Conservation (phyloP, 1,284 basidiomycete species). For the Fistulinella cinereoalba region DNA sequence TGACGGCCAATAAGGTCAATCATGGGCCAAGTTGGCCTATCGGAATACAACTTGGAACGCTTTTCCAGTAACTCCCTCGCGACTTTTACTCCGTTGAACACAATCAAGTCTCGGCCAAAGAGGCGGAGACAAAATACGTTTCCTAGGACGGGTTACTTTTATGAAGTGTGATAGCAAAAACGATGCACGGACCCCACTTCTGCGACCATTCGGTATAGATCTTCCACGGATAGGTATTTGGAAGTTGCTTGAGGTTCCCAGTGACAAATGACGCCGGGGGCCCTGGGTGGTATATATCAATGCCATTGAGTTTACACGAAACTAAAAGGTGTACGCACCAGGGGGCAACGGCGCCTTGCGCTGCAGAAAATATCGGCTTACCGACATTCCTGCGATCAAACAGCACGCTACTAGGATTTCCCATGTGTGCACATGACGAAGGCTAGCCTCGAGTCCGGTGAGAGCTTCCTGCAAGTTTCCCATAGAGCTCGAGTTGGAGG, state of each 20-base stretch:
- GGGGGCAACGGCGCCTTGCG: constrained; percentile 1
- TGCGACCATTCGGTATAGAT: constrained; percentile 11
- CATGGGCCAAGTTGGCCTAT: constrained; percentile 30
- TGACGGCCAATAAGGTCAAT: constrained; percentile 34
- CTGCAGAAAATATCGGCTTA: not conserved
- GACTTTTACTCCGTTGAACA: constrained; percentile 34
- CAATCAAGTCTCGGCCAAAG: constrained; percentile 34
- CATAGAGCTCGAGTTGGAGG: not conserved
- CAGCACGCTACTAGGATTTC: not conserved
- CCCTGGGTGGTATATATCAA: not conserved
- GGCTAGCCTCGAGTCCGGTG: not conserved
- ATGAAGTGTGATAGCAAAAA: not conserved
- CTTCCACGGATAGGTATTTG: constrained; percentile 8
- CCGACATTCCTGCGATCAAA: not conserved
- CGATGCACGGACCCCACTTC: constrained; percentile 7
- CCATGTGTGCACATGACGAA: not conserved
- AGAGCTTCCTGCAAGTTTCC: not conserved
- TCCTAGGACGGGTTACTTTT: constrained; percentile 2
- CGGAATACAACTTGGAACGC: constrained; percentile 37
- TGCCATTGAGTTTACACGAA: not conserved
- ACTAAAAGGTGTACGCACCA: not conserved
- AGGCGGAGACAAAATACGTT: constrained; percentile 30
- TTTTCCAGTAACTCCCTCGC: constrained; percentile 37
- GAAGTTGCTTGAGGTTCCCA: constrained; percentile 1
- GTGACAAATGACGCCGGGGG: constrained; percentile 7